Evolutionary conservation across 495 filamentous ascomycete genomes (phyloP).

Genomic region (Pyrenula massariospora): DNA sequence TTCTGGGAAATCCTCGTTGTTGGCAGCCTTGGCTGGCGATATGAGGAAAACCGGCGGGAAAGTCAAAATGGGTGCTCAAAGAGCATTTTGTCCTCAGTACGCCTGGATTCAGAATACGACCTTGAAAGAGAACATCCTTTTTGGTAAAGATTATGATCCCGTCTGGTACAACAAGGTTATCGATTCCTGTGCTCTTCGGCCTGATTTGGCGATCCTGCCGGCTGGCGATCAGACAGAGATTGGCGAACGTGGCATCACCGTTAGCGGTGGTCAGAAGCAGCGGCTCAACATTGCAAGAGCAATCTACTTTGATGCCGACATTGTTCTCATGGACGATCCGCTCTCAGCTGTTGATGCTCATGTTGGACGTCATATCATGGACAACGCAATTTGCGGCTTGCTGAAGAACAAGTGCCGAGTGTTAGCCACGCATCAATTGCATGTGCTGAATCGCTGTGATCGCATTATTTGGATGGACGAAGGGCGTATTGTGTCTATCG

Average conservation of each 20-base stretch:
- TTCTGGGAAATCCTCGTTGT: slow-evolving; percentile 81
- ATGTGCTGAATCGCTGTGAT: slow-evolving; percentile 83
- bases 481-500: slow-evolving; percentile 69
- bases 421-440: slow-evolving; percentile 88
- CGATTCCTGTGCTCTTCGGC: slow-evolving; percentile 42
- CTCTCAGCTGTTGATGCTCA: slow-evolving; percentile 77
- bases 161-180: slow-evolving; percentile 45
- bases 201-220: slow-evolving; percentile 44
- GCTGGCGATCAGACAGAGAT: slow-evolving; percentile 46
- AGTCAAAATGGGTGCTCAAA: slow-evolving; percentile 60
- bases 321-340: slow-evolving; percentile 77
- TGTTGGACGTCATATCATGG: slow-evolving; percentile 89
- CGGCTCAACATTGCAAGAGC: slow-evolving; percentile 69
- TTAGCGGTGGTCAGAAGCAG: slow-evolving; percentile 59
- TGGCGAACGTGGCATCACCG: slow-evolving; percentile 50
- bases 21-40: slow-evolving; percentile 84
- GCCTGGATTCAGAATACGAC: slow-evolving; percentile 94
- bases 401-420: slow-evolving; percentile 82
- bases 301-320: slow-evolving; percentile 73
- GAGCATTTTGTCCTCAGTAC: slow-evolving; percentile 90
- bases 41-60: slow-evolving; percentile 75
- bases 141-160: slow-evolving; percentile 55
- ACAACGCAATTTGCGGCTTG: slow-evolving; percentile 83
- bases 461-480: slow-evolving; percentile 85
- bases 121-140: slow-evolving; percentile 79